Percentiles rank a stretch among this genome's conserved stretches.
These are phyloP conservation scores for Phytophthora vignae DNA, from an alignment of 352 stramenopile genomes.

Conservation along the genomic window DNA sequence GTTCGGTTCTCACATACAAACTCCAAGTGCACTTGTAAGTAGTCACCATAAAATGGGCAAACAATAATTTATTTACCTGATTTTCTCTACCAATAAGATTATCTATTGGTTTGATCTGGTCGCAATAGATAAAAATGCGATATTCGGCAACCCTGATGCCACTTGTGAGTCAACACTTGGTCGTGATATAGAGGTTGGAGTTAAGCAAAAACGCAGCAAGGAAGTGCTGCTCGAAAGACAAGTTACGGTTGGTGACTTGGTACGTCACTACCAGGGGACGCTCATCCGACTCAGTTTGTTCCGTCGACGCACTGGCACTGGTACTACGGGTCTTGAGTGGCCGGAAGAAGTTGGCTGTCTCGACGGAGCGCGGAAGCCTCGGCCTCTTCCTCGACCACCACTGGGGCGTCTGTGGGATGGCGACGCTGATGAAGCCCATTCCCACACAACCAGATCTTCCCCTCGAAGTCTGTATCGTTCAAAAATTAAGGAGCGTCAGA, in stretches of 20 bases:
- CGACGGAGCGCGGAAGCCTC: neutral
- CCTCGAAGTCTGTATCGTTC: slow-evolving; percentile 39
- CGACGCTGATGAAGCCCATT: slow-evolving; percentile 66
- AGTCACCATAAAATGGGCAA: no score
- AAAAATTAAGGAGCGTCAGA: neutral
- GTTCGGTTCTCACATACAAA: no score
- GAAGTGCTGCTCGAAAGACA: slow-evolving; percentile 1
- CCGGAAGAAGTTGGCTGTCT: slow-evolving; percentile 11
- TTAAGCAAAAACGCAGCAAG: slow-evolving; percentile 13
- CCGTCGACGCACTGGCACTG: slow-evolving; percentile 16
- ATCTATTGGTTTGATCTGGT: no score
- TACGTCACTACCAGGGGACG: neutral
- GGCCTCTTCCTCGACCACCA: slow-evolving; percentile 4
- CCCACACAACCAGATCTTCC: slow-evolving; percentile 62
- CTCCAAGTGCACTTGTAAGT: no score
- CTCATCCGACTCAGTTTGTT: slow-evolving; percentile 8
- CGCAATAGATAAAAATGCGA: no score
- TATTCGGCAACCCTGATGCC: no score
- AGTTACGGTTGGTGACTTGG: no score
- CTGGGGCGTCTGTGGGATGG: slow-evolving; percentile 32
- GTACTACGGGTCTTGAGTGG: neutral
- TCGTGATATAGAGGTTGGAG: no score
- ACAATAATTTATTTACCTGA: no score
- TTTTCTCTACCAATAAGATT: no score
- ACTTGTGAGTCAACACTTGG: no score